Conservation (phyloP, 768 basidiomycete genomes). For the Gymnopilus junonius region DNA sequence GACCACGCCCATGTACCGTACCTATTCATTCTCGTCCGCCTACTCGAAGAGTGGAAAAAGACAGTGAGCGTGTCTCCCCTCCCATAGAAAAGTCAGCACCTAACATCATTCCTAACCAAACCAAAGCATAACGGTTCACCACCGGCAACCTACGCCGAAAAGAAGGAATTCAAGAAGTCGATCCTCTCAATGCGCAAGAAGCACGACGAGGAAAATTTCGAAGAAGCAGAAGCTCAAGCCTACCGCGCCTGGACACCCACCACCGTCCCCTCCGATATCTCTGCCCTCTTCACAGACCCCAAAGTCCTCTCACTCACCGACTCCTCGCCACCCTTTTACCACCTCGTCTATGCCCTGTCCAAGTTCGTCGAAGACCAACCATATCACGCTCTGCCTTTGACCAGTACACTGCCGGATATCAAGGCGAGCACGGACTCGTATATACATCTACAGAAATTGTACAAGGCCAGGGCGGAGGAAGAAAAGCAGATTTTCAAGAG, state of each 20-base stretch:
- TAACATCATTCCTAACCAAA: background rate
- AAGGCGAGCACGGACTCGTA: constrained; percentile 87
- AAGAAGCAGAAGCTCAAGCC: constrained; percentile 89
- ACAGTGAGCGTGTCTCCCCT: constrained; percentile 47
- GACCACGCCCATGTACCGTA: constrained; percentile 93
- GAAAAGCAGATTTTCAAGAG: constrained; percentile 65
- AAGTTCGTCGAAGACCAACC: constrained; percentile 59
- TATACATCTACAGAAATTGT: constrained; percentile 83
- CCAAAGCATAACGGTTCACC: constrained; percentile 67
- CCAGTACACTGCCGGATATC: constrained; percentile 92
- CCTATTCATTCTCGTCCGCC: constrained; percentile 84
- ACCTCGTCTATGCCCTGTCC: constrained; percentile 74
- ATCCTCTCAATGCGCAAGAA: constrained; percentile 72
- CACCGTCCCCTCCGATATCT: constrained; percentile 68
- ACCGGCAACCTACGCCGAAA: constrained; percentile 65
- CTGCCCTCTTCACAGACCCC: constrained; percentile 65
- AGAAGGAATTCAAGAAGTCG: constrained; percentile 74
- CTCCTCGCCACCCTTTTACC: constrained; percentile 72
- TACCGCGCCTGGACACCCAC: constrained; percentile 76
- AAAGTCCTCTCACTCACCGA: constrained; percentile 45
- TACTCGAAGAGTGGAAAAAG: constrained; percentile 82
- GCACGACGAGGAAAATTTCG: constrained; percentile 95
- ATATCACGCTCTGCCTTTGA: constrained; percentile 76
- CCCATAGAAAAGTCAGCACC: background rate
- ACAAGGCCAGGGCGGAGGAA: constrained; percentile 74